Conservation (phyloP, 208 protist species). For the Lotmaria passim region DNA sequence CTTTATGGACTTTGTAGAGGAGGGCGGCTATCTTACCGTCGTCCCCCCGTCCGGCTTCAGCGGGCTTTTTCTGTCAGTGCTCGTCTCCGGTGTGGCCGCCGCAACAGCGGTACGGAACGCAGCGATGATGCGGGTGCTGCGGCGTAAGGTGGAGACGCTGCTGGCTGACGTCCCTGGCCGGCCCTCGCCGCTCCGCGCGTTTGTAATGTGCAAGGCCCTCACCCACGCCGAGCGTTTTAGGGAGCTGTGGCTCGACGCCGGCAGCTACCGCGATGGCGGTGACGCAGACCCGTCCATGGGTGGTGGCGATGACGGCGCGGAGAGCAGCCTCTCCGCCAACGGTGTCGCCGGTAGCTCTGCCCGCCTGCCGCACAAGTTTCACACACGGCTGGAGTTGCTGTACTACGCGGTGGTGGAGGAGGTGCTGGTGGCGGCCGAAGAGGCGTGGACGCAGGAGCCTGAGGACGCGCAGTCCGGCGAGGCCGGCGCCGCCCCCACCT, state of each 20-base stretch:
- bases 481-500: conserved; percentile 4
- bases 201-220: conserved; percentile 41
- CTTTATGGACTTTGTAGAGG: conserved; percentile 69
- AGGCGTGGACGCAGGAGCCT: conserved; percentile 41
- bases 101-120: conserved; percentile 33
- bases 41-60: conserved; percentile 38
- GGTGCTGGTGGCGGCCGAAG: conserved; percentile 65
- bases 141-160: conserved; percentile 65
- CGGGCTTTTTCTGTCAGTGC: conserved; percentile 43
- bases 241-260: conserved; percentile 71
- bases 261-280: conserved; percentile 6
- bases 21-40: conserved; percentile 41
- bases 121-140: conserved; percentile 44
- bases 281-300: background rate
- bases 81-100: conserved; percentile 31
- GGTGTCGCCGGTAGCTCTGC: conserved; percentile 44
- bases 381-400: conserved; percentile 74
- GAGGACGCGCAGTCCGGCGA: conserved; percentile 1
- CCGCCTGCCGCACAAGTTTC: conserved; percentile 61
- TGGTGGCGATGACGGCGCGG: conserved; percentile 25
- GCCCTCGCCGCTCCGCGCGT: conserved; percentile 60
- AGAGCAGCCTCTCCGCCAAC: conserved; percentile 54
- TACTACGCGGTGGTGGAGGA: conserved; percentile 68
- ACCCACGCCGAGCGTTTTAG: conserved; percentile 82
- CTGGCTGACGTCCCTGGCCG: conserved; percentile 47